Evolutionary conservation across 2,329 filamentous ascomycete species (phyloP).

Genomic region (Macroventuria anomochaeta): DNA sequence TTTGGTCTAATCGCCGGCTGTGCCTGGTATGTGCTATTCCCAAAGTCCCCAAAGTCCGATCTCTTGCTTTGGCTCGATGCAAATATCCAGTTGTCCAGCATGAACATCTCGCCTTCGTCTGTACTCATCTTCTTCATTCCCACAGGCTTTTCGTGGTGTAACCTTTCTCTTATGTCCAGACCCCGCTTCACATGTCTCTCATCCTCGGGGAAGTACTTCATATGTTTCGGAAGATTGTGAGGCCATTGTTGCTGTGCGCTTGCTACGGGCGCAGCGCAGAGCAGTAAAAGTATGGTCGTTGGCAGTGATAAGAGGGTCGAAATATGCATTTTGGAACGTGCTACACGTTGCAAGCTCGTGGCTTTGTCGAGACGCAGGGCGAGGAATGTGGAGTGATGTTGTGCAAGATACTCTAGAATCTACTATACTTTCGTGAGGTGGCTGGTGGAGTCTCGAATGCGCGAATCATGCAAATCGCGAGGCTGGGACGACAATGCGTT

Average conservation of each 20-base stretch:
- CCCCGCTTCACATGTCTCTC: conserved; percentile 52
- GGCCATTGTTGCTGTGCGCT: conserved; percentile 53
- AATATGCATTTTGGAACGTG: conserved; percentile 31
- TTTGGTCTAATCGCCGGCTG: conserved; percentile 39
- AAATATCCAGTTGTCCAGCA: conserved; percentile 68
- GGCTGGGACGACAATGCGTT: conserved; percentile 45
- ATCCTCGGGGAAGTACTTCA: conserved; percentile 58
- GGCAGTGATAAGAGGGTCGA: conserved; percentile 40
- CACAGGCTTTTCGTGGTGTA: conserved; percentile 57
- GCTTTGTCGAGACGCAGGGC: conserved; percentile 19
- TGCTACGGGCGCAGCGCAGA: conserved; percentile 30
- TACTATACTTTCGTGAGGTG: conserved; percentile 30
- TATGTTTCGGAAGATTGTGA: conserved; percentile 53
- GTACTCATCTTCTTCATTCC: conserved; percentile 75
- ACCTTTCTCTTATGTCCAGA: conserved; percentile 49
- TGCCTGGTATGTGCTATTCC: conserved; percentile 32
- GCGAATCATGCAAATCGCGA: conserved; percentile 40
- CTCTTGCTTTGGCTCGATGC: conserved; percentile 35
- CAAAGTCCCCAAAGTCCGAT: conserved; percentile 14
- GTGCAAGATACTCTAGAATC: conserved; percentile 14
- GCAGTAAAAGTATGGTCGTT: conserved; percentile 36
- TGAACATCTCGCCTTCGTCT: conserved; percentile 76
- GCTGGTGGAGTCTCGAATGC: conserved; percentile 35
- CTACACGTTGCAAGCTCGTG: conserved; percentile 11
- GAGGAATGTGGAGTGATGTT: conserved; percentile 21